phyloP scores from a whole-genome alignment of 441 rosid genomes.

The Metrosideros polymorpha region DNA sequence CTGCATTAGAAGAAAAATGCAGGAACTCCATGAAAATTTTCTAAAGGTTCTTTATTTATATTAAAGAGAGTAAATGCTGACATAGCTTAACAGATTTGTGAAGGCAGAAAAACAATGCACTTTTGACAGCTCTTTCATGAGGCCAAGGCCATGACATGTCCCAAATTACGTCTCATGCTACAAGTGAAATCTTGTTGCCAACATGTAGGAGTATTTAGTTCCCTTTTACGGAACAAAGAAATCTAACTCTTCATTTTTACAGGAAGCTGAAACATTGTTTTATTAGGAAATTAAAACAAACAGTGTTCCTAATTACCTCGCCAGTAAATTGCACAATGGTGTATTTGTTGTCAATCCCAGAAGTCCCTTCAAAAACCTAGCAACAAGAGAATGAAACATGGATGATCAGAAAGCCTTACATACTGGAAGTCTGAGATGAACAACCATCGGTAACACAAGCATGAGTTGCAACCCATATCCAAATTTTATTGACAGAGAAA shows the following conservation, averaged over 20 bases:
- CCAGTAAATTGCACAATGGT: constrained; percentile 95
- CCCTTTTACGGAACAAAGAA: neutral
- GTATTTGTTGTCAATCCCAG: constrained; percentile 92
- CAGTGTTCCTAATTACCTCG: constrained; percentile 35
- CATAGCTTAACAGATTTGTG: neutral
- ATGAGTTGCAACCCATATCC: neutral
- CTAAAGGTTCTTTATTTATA: neutral
- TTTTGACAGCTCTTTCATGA: neutral
- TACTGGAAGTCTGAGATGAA: neutral
- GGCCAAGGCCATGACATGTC: neutral
- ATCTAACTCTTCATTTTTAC: neutral
- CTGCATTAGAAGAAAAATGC: constrained; percentile 21
- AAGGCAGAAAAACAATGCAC: neutral
- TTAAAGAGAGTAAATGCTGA: neutral
- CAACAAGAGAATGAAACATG: neutral
- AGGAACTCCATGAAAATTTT: neutral
- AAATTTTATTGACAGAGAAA: neutral
- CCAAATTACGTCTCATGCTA: neutral
- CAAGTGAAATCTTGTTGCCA: neutral
- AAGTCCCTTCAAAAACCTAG: constrained; percentile 95
- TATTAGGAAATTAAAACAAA: neutral
- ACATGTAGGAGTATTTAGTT: neutral
- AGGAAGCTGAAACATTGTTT: neutral
- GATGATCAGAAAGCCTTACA: neutral
- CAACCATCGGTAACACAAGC: neutral